Base-by-base conservation (phyloP, 345 rosid species). In the Brassica incana region DNA sequence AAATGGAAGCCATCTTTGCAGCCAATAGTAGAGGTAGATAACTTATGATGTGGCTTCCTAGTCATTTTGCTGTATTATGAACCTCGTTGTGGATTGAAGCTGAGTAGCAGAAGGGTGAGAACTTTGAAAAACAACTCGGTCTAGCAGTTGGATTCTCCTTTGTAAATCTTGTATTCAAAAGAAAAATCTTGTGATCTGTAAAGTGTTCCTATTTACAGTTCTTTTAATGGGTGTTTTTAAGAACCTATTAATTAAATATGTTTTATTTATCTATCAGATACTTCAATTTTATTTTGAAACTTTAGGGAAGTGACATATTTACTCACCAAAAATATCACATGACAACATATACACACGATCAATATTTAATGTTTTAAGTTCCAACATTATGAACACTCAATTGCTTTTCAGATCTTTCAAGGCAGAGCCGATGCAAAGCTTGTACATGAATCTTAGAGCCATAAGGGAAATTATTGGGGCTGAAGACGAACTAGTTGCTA, bases 1-100 rank as follows among this genome's bases (percentile, higher is more conserved):
- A 85, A 82, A 82, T 89, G 93, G 97, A 81, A 74, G 69, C 92
- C 93, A 15, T 86, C 88, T 62, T 77, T 89, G 73, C 81, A 82
- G 61, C 76, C 90, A 62, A 83, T 88, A 65, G 78, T 74, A 0
- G 90, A 88, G 79, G 83, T 80, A 54, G 80, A 69, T 35, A 35
- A 74, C 36, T 83, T 72, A 33, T 83, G 74, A 79, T 25, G 64
- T 20, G 20, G 72, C 16, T 65, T 74, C 33, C n/a, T 69, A 67
- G 70, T 48, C 9, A 5, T 67, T 80, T 80, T 38, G 56, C 40
- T 64, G 56, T 32, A 43, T 27, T 5, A 15, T 23, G 56, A 35
- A 68, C 61, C 11, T 6, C 16, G 58, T 12, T 3, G n/a, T 29
- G 65, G 20, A 25, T 60, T 40, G 36, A 35, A 58, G 75, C 12